phyloP scores from a whole-genome alignment of 192 early-diverging fungal genomes.

The Rhizoclosmatium globosum region DNA sequence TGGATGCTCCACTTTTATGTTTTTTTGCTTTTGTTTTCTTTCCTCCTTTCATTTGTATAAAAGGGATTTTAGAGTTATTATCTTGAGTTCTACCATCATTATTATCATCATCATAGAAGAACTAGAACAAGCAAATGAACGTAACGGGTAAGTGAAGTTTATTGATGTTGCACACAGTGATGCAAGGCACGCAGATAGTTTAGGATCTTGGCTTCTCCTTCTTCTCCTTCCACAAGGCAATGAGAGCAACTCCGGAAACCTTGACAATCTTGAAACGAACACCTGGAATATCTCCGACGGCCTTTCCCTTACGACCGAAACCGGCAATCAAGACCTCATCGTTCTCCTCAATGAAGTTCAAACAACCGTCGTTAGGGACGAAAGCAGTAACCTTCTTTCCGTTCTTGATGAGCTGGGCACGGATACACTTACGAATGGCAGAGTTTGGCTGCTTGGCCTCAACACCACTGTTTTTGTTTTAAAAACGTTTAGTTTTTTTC shows the following conservation, averaged over 20 bases:
- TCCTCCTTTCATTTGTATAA: too few relatives aligned
- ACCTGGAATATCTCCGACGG: slow-evolving; percentile 99
- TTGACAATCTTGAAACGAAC: slow-evolving; percentile 99
- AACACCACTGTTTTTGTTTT: slow-evolving; percentile 79
- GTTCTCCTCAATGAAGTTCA: slow-evolving; percentile 99
- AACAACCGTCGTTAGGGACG: slow-evolving; percentile 99
- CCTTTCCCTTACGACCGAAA: slow-evolving; percentile 99
- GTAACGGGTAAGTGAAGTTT: too few relatives aligned
- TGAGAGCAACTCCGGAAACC: slow-evolving; percentile 98
- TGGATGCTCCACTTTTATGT: too few relatives aligned
- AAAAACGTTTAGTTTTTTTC: too few relatives aligned
- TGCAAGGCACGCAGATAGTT: background rate
- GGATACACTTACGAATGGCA: slow-evolving; percentile 99
- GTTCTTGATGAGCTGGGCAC: slow-evolving; percentile 99
- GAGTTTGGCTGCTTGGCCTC: slow-evolving; percentile 99
- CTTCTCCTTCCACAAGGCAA: slow-evolving; percentile 99
- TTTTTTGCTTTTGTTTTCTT: too few relatives aligned
- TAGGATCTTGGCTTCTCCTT: slow-evolving; percentile 98
- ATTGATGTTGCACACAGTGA: too few relatives aligned
- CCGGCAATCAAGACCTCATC: slow-evolving; percentile 99
- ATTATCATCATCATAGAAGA: too few relatives aligned
- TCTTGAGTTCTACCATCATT: too few relatives aligned
- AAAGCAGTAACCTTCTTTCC: slow-evolving; percentile 99
- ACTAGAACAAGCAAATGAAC: too few relatives aligned
- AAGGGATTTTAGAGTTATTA: too few relatives aligned